Conservation (phyloP, 2,329 filamentous ascomycete genomes). For the Pestalotiopsis fici region DNA sequence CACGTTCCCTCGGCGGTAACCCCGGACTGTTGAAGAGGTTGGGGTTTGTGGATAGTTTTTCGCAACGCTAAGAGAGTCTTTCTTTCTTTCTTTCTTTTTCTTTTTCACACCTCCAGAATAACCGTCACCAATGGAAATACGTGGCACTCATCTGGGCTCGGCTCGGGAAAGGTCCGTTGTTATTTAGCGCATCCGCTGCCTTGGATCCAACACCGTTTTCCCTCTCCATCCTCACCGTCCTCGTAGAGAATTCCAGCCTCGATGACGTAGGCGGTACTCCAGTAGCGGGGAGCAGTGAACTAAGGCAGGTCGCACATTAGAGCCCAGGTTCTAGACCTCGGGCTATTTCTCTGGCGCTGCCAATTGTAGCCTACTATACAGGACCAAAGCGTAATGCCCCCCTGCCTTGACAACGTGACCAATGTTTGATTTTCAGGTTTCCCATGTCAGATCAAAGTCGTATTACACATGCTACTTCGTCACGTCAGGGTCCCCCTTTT, state of each 20-base stretch:
- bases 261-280: not conserved
- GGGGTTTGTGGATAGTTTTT: not conserved
- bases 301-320: not conserved
- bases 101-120: not conserved
- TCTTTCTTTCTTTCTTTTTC: not conserved
- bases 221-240: not conserved
- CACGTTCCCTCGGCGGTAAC: not conserved
- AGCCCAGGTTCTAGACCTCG: not conserved
- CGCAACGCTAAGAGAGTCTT: not conserved
- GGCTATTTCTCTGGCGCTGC: not conserved
- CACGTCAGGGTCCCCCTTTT: not conserved
- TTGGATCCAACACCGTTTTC: not conserved
- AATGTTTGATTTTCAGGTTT: not conserved
- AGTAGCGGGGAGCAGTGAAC: not conserved
- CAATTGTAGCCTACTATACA: not conserved
- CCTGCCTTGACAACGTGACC: not conserved
- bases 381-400: not conserved
- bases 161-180: not conserved
- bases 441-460: not conserved
- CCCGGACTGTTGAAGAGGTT: not conserved
- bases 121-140: not conserved
- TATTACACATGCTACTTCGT: not conserved
- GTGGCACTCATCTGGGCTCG: too few species aligned
- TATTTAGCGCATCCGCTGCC: not conserved
- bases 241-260: not conserved